Evolutionary conservation across 2,329 filamentous ascomycete genomes (phyloP), one percentile per base, ranked within the genome.

Genomic region (Botrytis squamosa): DNA sequence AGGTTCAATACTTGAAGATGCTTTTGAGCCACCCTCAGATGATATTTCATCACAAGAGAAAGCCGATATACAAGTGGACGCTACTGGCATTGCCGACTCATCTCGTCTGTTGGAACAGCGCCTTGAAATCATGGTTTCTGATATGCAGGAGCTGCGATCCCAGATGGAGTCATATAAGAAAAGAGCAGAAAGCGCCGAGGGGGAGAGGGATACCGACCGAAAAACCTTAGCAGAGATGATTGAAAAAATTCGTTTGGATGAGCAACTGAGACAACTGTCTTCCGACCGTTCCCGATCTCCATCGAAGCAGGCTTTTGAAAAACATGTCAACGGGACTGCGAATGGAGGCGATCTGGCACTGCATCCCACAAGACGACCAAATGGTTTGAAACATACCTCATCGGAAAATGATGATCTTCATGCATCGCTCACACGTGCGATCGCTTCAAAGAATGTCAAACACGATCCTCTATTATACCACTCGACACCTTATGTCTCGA

Each of bases 151-250:
- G 29, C 66, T 81, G 46, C 75, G 74, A 59, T 72, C 75, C 29
- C 77, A 80, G 40, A 79, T 81, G 79, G 91, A 96, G 71, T 84
- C 86, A 10, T 97, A 93, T 84, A 91, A 91, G 79, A 85, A 88
- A 73, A 90, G 93, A 44, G 94, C 94, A 14, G 92, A 97, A 81
- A 87, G 85, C 74, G 95, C 94, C 5, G 95, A 98, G 81, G 85
- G 88, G 14, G 94, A 97, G 78, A 89, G 91, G 64, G 89, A 91
- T 72, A 86, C 89, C 60, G 89, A 91, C 71, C 90, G 92, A 72
- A 91, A 92, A 81, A 92, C 91, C 1, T 84, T 99, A 63, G 91
- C 92, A 1, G 93, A 97, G 80, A 96, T 98, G 93, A 91, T 98
- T 20, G 86, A 93, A 78, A 91, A 92, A 77, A 92, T 98, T 73